Conservation (phyloP, 371 early-diverging fungal species). For the Mucor sp. region DNA sequence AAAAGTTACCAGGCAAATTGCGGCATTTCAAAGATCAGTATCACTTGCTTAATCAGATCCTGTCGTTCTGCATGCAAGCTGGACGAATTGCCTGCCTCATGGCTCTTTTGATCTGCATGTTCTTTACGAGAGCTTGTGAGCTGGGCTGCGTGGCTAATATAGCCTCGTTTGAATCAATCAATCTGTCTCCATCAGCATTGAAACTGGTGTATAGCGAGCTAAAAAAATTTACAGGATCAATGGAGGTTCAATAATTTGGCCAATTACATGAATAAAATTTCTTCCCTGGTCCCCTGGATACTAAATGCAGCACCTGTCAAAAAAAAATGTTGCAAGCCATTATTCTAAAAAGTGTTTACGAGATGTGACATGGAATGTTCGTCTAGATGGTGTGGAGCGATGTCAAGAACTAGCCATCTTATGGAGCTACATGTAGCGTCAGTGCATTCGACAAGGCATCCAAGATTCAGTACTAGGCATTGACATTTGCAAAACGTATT, state of each 20-base stretch:
- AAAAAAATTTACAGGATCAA: constrained; percentile 1
- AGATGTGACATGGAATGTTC: too few species aligned
- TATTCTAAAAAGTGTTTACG: background rate
- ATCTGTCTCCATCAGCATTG: background rate
- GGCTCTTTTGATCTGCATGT: background rate
- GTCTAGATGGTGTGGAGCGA: too few species aligned
- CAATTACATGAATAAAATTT: background rate
- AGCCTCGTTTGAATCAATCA: background rate
- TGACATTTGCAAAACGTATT: too few species aligned
- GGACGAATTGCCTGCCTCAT: background rate
- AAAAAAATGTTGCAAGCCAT: background rate
- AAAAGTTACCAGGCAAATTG: constrained; percentile 12
- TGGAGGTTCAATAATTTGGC: background rate
- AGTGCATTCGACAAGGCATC: too few species aligned
- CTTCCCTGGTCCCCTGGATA: constrained; percentile 5
- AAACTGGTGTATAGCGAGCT: background rate
- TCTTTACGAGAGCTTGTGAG: background rate
- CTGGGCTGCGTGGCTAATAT: background rate
- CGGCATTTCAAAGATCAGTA: constrained; percentile 1
- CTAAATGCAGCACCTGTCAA: constrained; percentile 2
- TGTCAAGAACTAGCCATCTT: too few species aligned
- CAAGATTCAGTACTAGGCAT: too few species aligned
- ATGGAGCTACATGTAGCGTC: too few species aligned
- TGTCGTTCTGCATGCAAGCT: background rate
- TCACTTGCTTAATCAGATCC: background rate